phyloP scores from a whole-genome alignment of 345 rosid genomes.

The Lagerstroemia speciosa region DNA sequence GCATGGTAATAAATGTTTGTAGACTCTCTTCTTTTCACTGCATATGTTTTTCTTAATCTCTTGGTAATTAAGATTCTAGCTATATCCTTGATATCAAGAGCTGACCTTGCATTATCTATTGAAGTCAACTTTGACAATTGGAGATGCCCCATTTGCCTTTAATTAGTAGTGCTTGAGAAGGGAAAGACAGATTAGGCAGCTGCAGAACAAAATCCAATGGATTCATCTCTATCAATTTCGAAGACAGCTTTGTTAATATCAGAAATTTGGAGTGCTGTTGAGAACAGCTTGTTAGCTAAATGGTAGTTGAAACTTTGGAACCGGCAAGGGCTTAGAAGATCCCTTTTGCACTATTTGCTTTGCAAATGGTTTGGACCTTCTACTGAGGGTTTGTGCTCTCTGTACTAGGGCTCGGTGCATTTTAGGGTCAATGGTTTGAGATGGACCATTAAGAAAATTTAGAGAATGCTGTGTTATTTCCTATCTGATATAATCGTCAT shows the following conservation, averaged over 20 bases:
- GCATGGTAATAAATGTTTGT: not conserved
- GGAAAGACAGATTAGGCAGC: not conserved
- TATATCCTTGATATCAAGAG: too few relatives aligned
- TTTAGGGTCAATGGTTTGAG: not conserved
- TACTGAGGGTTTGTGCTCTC: not conserved
- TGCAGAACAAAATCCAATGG: not conserved
- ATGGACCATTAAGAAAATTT: not conserved
- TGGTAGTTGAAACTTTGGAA: not conserved
- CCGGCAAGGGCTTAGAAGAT: not conserved
- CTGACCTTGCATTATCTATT: too few relatives aligned
- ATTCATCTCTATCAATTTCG: not conserved
- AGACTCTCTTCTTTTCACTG: not conserved
- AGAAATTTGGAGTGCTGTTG: not conserved
- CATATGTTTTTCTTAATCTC: too few relatives aligned
- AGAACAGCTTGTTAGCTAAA: not conserved
- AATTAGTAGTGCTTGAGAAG: not conserved
- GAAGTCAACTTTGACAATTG: not conserved
- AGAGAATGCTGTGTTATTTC: too few relatives aligned
- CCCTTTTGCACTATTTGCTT: not conserved
- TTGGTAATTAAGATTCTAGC: too few relatives aligned
- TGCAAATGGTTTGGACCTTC: not conserved
- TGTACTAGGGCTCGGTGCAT: not conserved
- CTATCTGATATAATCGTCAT: too few relatives aligned
- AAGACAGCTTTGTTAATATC: not conserved
- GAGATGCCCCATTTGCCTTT: not conserved